These are phyloP conservation scores for Cicer arietinum DNA, from an alignment of 306 rosid genomes.

Conservation along the genomic window DNA sequence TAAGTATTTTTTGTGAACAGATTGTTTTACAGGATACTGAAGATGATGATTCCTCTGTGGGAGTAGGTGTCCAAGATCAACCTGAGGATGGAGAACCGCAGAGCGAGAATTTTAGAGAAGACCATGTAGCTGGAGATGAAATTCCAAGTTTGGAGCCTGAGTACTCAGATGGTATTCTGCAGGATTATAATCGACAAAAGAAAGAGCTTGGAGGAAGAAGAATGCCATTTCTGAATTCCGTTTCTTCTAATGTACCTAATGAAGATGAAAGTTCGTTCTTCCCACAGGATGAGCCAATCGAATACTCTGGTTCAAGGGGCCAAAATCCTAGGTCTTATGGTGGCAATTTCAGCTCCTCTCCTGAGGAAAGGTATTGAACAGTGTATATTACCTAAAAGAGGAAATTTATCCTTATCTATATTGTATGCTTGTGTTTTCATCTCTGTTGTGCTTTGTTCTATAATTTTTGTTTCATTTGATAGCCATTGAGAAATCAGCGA, in stretches of 20 bases:
- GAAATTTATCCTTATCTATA: slow-evolving; percentile 1
- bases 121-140: slow-evolving; percentile 59
- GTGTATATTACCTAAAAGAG: slow-evolving; percentile 30
- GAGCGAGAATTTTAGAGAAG: slow-evolving; percentile 63
- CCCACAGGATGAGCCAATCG: slow-evolving; percentile 56
- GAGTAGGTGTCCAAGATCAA: slow-evolving; percentile 59
- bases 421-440: slow-evolving; percentile 25
- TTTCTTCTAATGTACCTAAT: slow-evolving; percentile 50
- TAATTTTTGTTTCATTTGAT: slow-evolving; percentile 32
- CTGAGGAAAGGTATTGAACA: slow-evolving; percentile 73
- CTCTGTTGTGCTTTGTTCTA: slow-evolving; percentile 27
- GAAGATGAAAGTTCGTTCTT: slow-evolving; percentile 52
- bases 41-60: slow-evolving; percentile 83
- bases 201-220: slow-evolving; percentile 66
- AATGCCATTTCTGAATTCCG: slow-evolving; percentile 53
- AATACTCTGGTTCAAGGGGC: slow-evolving; percentile 52
- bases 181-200: slow-evolving; percentile 53
- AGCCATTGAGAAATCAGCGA: slow-evolving; percentile 11
- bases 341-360: slow-evolving; percentile 45
- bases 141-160: slow-evolving; percentile 53
- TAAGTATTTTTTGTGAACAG: slow-evolving; percentile 58
- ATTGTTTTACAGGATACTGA: slow-evolving; percentile 90
- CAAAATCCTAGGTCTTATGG: slow-evolving; percentile 54
- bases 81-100: slow-evolving; percentile 59
- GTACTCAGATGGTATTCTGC: slow-evolving; percentile 57